Percentiles rank a stretch among this genome's conserved stretches.
Conservation (phyloP, 352 stramenopile species). For the Plasmopara halstedii region DNA sequence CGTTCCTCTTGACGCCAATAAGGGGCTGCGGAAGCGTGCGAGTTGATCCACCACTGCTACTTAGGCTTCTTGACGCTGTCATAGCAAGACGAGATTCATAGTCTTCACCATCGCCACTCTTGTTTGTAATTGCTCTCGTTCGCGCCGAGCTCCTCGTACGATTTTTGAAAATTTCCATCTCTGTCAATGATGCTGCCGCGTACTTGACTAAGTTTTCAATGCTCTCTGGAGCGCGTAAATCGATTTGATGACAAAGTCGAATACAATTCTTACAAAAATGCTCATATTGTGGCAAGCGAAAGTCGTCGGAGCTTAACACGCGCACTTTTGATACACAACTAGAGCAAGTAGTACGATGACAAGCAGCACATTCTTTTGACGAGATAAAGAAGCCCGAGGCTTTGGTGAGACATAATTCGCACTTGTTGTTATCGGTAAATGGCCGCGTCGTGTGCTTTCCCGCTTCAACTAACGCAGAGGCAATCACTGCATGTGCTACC, state of each 20-base stretch:
- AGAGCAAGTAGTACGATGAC: slow-evolving; percentile 50
- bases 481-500: slow-evolving; percentile 46
- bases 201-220: slow-evolving; percentile 36
- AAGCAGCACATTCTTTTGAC: slow-evolving; percentile 55
- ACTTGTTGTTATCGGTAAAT: slow-evolving; percentile 34
- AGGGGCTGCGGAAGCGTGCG: slow-evolving; percentile 18
- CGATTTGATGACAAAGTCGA: slow-evolving; percentile 49
- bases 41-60: slow-evolving; percentile 20
- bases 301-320: slow-evolving; percentile 56
- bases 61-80: slow-evolving; percentile 23
- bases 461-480: slow-evolving; percentile 47
- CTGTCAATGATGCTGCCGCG: slow-evolving; percentile 26
- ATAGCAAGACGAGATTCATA: background rate
- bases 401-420: slow-evolving; percentile 56
- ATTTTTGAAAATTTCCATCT: slow-evolving; percentile 10
- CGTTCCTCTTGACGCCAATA: no score
- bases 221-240: slow-evolving; percentile 43
- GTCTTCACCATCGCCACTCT: slow-evolving; percentile 20
- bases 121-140: slow-evolving; percentile 24
- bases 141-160: slow-evolving; percentile 15
- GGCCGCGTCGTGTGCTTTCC: slow-evolving; percentile 25
- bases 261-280: slow-evolving; percentile 70
- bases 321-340: slow-evolving; percentile 55
- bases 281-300: slow-evolving; percentile 37
- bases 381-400: slow-evolving; percentile 47